Percentiles rank a stretch among this genome's conserved stretches.
Conservation (phyloP, 352 stramenopile species). For the Phytophthora ohioensis region DNA sequence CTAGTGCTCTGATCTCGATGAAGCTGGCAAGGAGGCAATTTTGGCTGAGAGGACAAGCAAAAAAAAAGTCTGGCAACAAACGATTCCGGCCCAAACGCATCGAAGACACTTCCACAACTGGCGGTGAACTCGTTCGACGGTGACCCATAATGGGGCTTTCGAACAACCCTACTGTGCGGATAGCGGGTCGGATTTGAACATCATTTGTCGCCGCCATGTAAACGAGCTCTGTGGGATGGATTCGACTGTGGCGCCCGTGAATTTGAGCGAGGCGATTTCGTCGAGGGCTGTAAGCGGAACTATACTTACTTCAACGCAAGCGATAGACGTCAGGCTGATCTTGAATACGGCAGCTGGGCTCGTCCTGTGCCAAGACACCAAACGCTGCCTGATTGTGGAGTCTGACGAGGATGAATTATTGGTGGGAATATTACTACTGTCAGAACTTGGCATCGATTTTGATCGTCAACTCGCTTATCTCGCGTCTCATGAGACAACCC, state of each 20-base stretch:
- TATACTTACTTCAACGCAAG: not conserved
- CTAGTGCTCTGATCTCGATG: conserved; percentile 20
- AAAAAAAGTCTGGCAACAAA: not conserved
- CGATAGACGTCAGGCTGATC: not conserved
- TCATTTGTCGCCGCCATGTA: conserved; percentile 3
- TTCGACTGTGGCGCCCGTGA: not conserved
- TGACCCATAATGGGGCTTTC: conserved; percentile 1
- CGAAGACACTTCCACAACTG: not conserved
- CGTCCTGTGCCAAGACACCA: not conserved
- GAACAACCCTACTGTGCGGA: conserved; percentile 19
- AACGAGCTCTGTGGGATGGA: not conserved
- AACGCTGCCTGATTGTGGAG: conserved; percentile 10
- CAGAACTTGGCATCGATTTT: conserved; percentile 9
- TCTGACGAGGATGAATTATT: conserved; percentile 8
- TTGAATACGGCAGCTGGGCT: conserved; percentile 14
- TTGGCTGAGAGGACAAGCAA: not conserved
- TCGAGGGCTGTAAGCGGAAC: not conserved
- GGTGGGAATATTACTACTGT: conserved; percentile 1
- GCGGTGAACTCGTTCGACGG: not conserved
- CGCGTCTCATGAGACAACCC: not conserved
- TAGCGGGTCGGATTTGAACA: conserved; percentile 28
- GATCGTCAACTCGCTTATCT: conserved; percentile 17
- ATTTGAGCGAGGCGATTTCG: not conserved
- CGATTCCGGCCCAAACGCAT: not conserved
- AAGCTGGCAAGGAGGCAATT: conserved; percentile 9